Evolutionary conservation across 2,329 filamentous ascomycete species (phyloP), one percentile per base, ranked within the genome.

Genomic region (Clarireedia monteithiana): DNA sequence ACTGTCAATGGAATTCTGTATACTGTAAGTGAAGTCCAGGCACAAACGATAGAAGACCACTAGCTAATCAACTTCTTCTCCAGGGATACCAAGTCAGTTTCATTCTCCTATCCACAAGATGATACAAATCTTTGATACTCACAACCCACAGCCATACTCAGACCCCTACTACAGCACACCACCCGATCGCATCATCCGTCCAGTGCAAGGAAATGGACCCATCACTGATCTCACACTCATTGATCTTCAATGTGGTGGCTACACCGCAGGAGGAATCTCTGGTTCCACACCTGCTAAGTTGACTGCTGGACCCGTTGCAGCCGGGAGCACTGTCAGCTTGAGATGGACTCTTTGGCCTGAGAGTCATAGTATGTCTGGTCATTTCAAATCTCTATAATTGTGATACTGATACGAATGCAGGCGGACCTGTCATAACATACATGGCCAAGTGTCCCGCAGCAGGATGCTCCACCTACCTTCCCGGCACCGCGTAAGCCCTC

Each of bases 201-300:
- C 73, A 6, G 75, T 84, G 55, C 74, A 78, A 57, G 80, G 80
- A 39, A 83, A 83, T 66, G 80, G 81, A 3, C 80, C 81, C 0
- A 75, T 84, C 23, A 69, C 77, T 55, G 76, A 83, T 55, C 66
- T 83, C 6, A 74, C 73, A 2, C 71, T 73, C 12, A 71, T 75
- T 55, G 81, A 83, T 59, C 53, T 84, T 6, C 79, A 83, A 64
- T 84, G 81, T 69, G 76, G 76, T 47, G 78, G 79, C 23, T 78
- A 75, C 53, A 71, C 75, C 4, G 77, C 69, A 15, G 76, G 75
- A 6, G 77, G 77, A 20, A 65, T 72, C 55, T 64, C 69, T 5
- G 80, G 77, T 17, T 77, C 77, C 6, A 65, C 68, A 26, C 80
- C 80, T 5, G 81, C 80, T 2, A 66, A 75, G 4, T 72, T 84